Percentiles rank a stretch among this genome's conserved stretches.
These are phyloP conservation scores for Chloranthus sessilifolius DNA, from an alignment of 164 flowering plant genomes.

Conservation along the genomic window DNA sequence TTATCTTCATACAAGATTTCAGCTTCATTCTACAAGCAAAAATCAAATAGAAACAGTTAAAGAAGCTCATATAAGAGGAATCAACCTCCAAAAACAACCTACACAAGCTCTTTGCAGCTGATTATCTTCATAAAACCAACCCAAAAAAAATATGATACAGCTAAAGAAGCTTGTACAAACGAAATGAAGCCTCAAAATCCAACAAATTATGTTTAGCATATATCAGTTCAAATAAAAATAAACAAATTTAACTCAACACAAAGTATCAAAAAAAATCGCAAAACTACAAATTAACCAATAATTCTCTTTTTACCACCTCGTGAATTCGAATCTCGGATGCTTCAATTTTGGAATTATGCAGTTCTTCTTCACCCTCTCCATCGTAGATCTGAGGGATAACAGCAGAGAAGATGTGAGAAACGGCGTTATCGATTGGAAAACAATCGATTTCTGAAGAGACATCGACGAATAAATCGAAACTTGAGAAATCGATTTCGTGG, in stretches of 20 bases:
- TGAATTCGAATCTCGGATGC: not conserved
- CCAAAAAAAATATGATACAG: too few species aligned
- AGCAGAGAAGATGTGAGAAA: conserved; percentile 44
- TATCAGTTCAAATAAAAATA: not conserved
- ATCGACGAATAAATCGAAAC: conserved; percentile 19
- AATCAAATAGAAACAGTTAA: not conserved
- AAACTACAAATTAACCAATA: not conserved
- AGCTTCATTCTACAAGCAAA: conserved; percentile 1
- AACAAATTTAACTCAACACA: not conserved
- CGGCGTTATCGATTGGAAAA: conserved; percentile 42
- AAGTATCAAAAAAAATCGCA: not conserved
- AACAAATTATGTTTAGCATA: not conserved
- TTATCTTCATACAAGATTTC: not conserved
- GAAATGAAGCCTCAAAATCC: not conserved
- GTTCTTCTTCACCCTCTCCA: not conserved
- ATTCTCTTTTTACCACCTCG: conserved; percentile 4
- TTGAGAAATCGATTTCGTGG: conserved; percentile 15
- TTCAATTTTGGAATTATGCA: conserved; percentile 3
- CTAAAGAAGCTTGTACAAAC: not conserved
- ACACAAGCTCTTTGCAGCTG: not conserved
- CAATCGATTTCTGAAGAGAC: conserved; percentile 22
- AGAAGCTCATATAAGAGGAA: not conserved
- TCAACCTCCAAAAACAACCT: not conserved
- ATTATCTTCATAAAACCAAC: too few species aligned
- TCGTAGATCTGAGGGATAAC: conserved; percentile 39